These are phyloP conservation scores for Venturia aucupariae DNA, from an alignment of 2,329 filamentous ascomycete species.

Conservation along the genomic window DNA sequence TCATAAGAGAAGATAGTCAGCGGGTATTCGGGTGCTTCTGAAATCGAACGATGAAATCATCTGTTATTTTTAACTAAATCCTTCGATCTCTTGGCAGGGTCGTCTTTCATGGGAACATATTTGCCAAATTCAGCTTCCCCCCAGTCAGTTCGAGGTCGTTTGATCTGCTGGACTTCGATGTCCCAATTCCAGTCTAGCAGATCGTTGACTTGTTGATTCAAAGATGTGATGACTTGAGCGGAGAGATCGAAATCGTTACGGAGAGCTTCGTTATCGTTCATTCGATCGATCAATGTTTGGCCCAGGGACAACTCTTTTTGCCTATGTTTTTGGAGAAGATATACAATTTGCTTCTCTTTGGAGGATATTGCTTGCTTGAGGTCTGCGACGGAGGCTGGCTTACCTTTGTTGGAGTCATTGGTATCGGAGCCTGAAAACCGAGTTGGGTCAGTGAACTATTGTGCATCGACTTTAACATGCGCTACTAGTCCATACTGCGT, in stretches of 20 bases:
- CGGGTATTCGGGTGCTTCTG: not conserved
- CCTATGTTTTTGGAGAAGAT: not conserved
- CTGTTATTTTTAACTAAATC: not conserved
- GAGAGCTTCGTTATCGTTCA: not conserved
- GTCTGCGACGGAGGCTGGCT: not conserved
- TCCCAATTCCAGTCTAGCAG: not conserved
- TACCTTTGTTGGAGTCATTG: not conserved
- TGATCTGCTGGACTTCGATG: not conserved
- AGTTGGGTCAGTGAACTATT: not conserved
- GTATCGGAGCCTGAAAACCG: not conserved
- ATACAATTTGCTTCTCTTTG: not conserved
- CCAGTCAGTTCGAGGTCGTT: not conserved
- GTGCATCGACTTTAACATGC: not conserved
- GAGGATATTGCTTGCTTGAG: not conserved
- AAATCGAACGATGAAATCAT: not conserved
- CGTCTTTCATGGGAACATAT: not conserved
- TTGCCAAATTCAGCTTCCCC: not conserved
- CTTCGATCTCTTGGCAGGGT: not conserved
- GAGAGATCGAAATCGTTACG: not conserved
- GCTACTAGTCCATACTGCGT: constrained; percentile 5
- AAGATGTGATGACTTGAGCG: not conserved
- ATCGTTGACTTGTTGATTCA: constrained; percentile 7
- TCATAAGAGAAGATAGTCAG: not conserved
- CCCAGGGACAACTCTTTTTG: not conserved
- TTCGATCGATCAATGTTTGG: not conserved